Evolutionary conservation across 805 yeast species (phyloP).

Genomic region (Dipodascopsis tothii): DNA sequence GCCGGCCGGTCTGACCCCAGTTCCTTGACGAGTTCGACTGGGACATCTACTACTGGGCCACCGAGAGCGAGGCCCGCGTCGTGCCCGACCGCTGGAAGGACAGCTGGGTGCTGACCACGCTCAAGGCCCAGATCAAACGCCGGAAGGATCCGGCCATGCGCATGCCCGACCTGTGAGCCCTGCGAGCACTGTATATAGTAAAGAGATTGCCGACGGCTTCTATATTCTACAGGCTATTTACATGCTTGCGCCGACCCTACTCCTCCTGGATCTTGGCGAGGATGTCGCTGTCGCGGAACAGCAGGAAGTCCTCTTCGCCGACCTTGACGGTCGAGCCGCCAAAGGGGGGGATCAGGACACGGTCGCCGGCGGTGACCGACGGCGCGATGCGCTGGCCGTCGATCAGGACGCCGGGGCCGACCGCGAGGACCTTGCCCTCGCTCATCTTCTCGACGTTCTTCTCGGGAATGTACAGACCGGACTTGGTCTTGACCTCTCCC

Average conservation of each 20-base stretch:
- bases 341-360: slow-evolving; percentile 85
- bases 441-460: slow-evolving; percentile 90
- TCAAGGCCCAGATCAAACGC: slow-evolving; percentile 70
- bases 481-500: slow-evolving; percentile 84
- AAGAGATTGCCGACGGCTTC: neutral
- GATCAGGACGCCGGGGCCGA: slow-evolving; percentile 83
- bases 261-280: slow-evolving; percentile 78
- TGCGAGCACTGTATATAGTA: neutral
- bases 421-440: slow-evolving; percentile 86
- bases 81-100: slow-evolving; percentile 81
- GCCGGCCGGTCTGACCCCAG: neutral
- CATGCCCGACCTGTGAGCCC: slow-evolving; percentile 63
- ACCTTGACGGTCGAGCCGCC: slow-evolving; percentile 89
- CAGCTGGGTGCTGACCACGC: slow-evolving; percentile 50
- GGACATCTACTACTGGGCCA: slow-evolving; percentile 98
- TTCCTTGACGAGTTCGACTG: slow-evolving; percentile 92
- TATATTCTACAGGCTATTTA: slow-evolving; percentile 32
- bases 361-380: slow-evolving; percentile 81
- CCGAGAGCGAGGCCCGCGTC: slow-evolving; percentile 54
- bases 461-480: slow-evolving; percentile 91
- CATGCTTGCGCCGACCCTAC: slow-evolving; percentile 26
- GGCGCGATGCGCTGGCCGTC: slow-evolving; percentile 68
- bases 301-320: slow-evolving; percentile 61
- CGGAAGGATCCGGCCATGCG: slow-evolving; percentile 61
- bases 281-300: slow-evolving; percentile 90